Base-by-base conservation (phyloP, 108 stramenopile genomes). In the Pseudonitzschia delicatissima region DNA sequence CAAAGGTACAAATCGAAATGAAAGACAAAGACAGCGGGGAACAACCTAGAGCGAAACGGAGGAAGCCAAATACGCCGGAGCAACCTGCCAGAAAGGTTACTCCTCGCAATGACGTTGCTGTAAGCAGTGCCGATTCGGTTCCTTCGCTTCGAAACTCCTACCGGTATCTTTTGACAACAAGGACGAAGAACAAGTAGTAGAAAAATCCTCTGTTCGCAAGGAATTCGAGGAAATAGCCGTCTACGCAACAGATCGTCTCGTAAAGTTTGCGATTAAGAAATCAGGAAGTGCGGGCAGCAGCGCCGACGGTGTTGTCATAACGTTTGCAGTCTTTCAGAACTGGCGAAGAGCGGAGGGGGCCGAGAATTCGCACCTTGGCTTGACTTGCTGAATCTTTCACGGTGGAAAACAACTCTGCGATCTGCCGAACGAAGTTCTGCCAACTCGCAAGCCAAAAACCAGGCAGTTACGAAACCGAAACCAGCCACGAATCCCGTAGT, bases 341-440 rank as follows among this genome's bases (percentile, higher is more conserved):
- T 96, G 95, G 95, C 85, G 89, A 64, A 85, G 84, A 17, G 57
- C 77, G 11, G 91, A 88, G 6, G 95, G 92, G 26, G 87, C n/a
- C 73, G 52, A 71, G 77, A 35, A 59, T 89, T n/a, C 39, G 88
- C 83, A 11, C 88, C 95, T 15, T 96, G 95, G 95, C 69, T 96
- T 25, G 91, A 93, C 58, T 69, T 96, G 28, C 65, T 96, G 8
- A 80, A 92, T 65, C 66, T 90, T 28, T 75, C 82, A 13, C 87
- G 89, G 50, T 93, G 92, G 92, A 81, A 82, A 58, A 57, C 73
- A 33, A 69, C 71, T 5, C 52, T 62, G 42, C 47, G 69, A 34
- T 66, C 47, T 17, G 45, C 37, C 20, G 73, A 50, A 28, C 12
- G 32, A 32, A 64, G 29, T 64, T 28, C 39, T 42, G 42, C 18